These are phyloP conservation scores for Zymoseptoria pseudotritici DNA, from an alignment of 2,329 filamentous ascomycete species.

Conservation along the genomic window DNA sequence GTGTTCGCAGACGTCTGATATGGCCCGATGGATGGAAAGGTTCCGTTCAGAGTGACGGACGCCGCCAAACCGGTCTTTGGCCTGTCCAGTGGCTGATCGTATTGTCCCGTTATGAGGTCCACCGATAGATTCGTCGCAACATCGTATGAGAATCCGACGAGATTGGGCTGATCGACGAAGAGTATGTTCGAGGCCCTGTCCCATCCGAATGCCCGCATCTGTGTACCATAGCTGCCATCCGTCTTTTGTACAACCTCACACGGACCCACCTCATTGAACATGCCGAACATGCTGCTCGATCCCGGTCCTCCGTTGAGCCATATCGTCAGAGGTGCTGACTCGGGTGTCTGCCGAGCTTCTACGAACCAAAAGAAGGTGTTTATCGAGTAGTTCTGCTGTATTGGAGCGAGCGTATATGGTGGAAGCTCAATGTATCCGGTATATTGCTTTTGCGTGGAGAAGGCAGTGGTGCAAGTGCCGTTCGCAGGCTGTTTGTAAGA, in stretches of 20 bases:
- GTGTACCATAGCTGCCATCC: conserved; percentile 16
- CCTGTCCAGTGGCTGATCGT: not conserved
- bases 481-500: conserved; percentile 56
- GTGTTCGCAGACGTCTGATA: conserved; percentile 37
- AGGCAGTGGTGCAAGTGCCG: conserved; percentile 59
- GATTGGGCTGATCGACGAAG: conserved; percentile 54
- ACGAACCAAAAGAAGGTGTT: conserved; percentile 62
- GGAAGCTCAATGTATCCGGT: conserved; percentile 59
- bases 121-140: conserved; percentile 16
- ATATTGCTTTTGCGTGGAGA: conserved; percentile 51
- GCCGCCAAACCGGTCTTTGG: conserved; percentile 12
- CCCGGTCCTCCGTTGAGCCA: conserved; percentile 56
- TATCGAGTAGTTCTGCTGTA: conserved; percentile 49
- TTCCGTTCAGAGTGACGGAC: conserved; percentile 38
- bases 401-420: conserved; percentile 39
- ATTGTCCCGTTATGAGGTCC: not conserved
- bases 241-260: conserved; percentile 36
- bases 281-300: conserved; percentile 50
- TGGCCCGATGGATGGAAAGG: not conserved
- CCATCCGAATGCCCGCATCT: conserved; percentile 52
- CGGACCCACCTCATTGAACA: conserved; percentile 45
- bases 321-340: conserved; percentile 50
- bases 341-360: conserved; percentile 47
- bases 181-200: conserved; percentile 52
- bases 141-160: conserved; percentile 50